Evolutionary conservation across 768 basidiomycete species (phyloP).

Genomic region (Melanogaster broomeanus): DNA sequence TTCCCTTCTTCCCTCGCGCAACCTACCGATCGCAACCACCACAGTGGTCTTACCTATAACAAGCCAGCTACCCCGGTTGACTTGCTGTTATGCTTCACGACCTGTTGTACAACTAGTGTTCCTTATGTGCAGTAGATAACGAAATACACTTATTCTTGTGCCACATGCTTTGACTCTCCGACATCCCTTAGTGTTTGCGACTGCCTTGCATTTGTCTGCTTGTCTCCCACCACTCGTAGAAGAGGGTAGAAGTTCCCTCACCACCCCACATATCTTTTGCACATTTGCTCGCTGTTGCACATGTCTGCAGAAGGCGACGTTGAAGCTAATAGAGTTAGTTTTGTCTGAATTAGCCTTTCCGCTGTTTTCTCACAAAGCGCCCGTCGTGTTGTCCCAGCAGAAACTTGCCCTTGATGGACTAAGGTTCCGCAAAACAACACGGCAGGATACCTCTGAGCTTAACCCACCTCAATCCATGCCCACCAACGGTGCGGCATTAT

Average conservation of each 20-base stretch:
- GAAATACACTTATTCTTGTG: constrained; percentile 42
- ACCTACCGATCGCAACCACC: background rate
- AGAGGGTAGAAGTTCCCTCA: constrained; percentile 11
- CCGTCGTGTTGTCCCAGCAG: constrained; percentile 31
- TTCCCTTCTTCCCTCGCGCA: background rate
- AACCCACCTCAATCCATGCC: constrained; percentile 53
- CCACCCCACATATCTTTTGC: constrained; percentile 13
- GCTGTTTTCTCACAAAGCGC: constrained; percentile 36
- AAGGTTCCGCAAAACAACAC: constrained; percentile 47
- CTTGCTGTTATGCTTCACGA: constrained; percentile 6
- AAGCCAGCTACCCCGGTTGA: background rate
- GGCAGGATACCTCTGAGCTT: constrained; percentile 28
- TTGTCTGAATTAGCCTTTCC: constrained; percentile 26
- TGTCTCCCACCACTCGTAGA: constrained; percentile 22
- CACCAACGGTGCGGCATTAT: constrained; percentile 57
- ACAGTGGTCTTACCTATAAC: background rate
- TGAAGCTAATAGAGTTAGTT: constrained; percentile 52
- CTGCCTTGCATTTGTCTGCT: constrained; percentile 28
- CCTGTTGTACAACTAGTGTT: constrained; percentile 21
- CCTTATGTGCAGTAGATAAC: constrained; percentile 34
- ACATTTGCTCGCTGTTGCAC: constrained; percentile 26
- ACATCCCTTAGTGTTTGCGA: constrained; percentile 39
- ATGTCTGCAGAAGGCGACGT: constrained; percentile 53
- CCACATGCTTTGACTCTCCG: constrained; percentile 59
- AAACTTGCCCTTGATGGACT: constrained; percentile 47